Evolutionary conservation across 179 eudicot genomes (phyloP), one percentile per base, ranked within the genome.

Genomic region (Nepenthes alata): DNA sequence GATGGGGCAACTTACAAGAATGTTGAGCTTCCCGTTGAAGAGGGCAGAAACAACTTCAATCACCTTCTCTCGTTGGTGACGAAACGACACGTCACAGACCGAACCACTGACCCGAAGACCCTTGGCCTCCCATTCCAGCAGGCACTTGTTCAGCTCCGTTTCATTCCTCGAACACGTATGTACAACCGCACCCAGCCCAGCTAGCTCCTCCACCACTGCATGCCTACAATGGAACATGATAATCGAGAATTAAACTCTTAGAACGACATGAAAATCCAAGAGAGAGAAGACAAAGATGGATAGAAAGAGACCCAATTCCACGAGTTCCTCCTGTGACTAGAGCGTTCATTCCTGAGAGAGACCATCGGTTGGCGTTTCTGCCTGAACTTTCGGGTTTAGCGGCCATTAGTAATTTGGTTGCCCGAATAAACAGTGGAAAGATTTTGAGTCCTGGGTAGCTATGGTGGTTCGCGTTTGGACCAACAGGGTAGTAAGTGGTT

Each of bases 291-390:
- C 10, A 39, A 62, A 55, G 54, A 54, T 55, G 53, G 72, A 34
- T 3, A 52, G 59, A 35, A 10, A 61, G 37, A 55, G 58, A 86
- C 87, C 96, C 91, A 47, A 86, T 89, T 55, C 96, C 95, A 49
- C 96, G 96, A 15, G 91, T 87, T 75, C 95, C 95, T 34, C 94
- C 94, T 25, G 96, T 86, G 74, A 88, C 86, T 2, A 86, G 88
- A 58, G 96, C 96, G 11, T 81, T 86, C 78, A 47, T 75, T 63
- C 88, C 91, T 37, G 85, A 58, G 35, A 86, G 88, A 11, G 88
- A 79, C 95, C 96, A 89, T 72, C 95, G 70, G 57, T 51, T 45
- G 54, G 72, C 65, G 57, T 38, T 50, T 58, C 55, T 38, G 14
- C 59, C 14, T 36, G 65, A 66, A 50, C 68, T 56, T 51, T 53